A percentile compares a stretch with the other conserved stretches of the same genome.
Conservation (phyloP, 495 filamentous ascomycete species). For the Barbatosphaeria neglecta region DNA sequence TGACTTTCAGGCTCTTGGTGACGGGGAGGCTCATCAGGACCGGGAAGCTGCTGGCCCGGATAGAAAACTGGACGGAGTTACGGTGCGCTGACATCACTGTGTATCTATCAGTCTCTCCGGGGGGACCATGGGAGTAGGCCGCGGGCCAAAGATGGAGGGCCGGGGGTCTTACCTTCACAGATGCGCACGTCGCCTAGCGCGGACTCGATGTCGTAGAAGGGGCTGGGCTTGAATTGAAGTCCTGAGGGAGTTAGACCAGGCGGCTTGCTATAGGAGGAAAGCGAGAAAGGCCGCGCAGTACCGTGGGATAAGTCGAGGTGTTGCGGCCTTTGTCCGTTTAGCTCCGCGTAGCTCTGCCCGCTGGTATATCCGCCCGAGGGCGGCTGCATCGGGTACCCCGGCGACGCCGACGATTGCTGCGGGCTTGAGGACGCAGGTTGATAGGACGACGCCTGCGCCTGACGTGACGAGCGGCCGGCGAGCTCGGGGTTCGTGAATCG, state of each 20-base stretch:
- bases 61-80: slow-evolving; percentile 36
- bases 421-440: neutral
- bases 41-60: slow-evolving; percentile 40
- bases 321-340: neutral
- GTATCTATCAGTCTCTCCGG: slow-evolving; percentile 5
- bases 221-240: slow-evolving; percentile 57
- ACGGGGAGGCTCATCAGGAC: slow-evolving; percentile 34
- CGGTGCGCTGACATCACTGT: slow-evolving; percentile 50
- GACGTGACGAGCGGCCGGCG: neutral
- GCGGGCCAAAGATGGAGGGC: neutral
- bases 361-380: neutral
- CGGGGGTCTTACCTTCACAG: slow-evolving; percentile 53
- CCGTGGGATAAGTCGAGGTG: neutral
- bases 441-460: slow-evolving; percentile 3
- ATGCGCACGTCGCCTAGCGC: slow-evolving; percentile 49
- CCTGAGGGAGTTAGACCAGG: neutral
- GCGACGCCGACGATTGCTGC: neutral
- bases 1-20: slow-evolving; percentile 49
- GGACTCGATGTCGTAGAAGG: slow-evolving; percentile 57
- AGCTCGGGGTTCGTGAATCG: neutral
- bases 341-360: neutral
- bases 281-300: neutral
- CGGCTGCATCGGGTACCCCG: slow-evolving; percentile 8
- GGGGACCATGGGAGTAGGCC: slow-evolving; percentile 3
- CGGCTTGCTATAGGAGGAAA: neutral